phyloP scores from a whole-genome alignment of 169 alveolate species.

The Prorocentrum cordatum region DNA sequence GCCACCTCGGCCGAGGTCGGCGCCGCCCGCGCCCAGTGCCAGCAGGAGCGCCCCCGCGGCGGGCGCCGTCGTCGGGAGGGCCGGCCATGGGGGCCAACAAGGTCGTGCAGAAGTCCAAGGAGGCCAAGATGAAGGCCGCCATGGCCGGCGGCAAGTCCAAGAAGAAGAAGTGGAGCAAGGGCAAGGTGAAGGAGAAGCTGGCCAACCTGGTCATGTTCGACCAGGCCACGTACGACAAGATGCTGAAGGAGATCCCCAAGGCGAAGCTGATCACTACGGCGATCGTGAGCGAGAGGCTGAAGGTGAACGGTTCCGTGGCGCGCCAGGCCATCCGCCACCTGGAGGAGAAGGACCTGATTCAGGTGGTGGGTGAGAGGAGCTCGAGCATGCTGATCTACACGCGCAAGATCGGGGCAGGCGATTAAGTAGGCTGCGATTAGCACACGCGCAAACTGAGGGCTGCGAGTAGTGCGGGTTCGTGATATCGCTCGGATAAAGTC shows the following conservation, averaged over 20 bases:
- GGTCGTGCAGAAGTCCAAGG: conserved; percentile 77
- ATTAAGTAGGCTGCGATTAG: too few species aligned
- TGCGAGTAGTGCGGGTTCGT: too few species aligned
- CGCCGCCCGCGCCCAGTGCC: too few species aligned
- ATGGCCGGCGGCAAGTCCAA: conserved; percentile 75
- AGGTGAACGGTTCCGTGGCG: conserved; percentile 60
- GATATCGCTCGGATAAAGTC: too few species aligned
- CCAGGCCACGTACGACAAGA: conserved; percentile 51
- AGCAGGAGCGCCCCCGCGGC: too few species aligned
- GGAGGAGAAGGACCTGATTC: conserved; percentile 63
- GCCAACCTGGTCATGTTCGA: conserved; percentile 85
- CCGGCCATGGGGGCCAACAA: too few species aligned
- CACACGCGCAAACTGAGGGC: too few species aligned
- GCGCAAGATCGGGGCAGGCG: conserved; percentile 59
- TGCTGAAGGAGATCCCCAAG: conserved; percentile 66
- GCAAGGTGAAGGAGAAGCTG: conserved; percentile 87
- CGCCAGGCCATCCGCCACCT: conserved; percentile 50
- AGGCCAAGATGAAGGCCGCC: conserved; percentile 77
- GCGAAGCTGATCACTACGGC: conserved; percentile 60
- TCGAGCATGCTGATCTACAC: conserved; percentile 51
- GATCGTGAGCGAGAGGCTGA: conserved; percentile 34
- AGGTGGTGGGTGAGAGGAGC: conserved; percentile 20
- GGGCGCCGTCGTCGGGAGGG: too few species aligned
- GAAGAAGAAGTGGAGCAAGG: conserved; percentile 74
- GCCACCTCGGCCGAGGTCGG: too few species aligned